A percentile compares a stretch with the other conserved stretches of the same genome.
Conservation (phyloP, 2,329 filamentous ascomycete species). For the Scedosporium dehoogii region DNA sequence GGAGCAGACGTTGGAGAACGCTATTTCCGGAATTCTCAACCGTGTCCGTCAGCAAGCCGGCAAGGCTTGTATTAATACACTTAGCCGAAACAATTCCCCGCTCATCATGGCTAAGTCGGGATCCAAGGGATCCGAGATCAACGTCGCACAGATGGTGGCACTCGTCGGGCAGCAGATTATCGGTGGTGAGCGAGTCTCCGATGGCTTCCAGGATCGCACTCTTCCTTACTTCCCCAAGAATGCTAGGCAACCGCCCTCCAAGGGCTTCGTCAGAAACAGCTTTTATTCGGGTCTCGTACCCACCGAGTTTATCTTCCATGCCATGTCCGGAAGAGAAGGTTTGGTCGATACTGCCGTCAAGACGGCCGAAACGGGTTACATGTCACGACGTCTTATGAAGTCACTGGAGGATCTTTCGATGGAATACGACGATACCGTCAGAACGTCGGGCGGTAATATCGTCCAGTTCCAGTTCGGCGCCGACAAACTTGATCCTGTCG, state of each 20-base stretch:
- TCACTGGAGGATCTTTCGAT: conserved; percentile 90
- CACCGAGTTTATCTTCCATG: conserved; percentile 95
- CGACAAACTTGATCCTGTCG: conserved; percentile 88
- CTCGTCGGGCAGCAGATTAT: conserved; percentile 98
- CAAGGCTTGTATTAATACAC: conserved; percentile 77
- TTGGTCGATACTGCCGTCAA: conserved; percentile 98
- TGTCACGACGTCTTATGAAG: conserved; percentile 98
- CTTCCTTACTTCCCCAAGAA: conserved; percentile 94
- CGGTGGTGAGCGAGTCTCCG: conserved; percentile 78
- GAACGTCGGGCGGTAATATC: conserved; percentile 78
- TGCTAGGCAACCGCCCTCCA: conserved; percentile 81
- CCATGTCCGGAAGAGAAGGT: conserved; percentile 96
- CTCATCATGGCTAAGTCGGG: conserved; percentile 96
- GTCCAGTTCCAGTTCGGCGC: conserved; percentile 98
- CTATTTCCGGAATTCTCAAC: conserved; percentile 82
- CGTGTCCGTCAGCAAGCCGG: conserved; percentile 87
- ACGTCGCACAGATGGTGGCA: conserved; percentile 98
- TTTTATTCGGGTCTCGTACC: conserved; percentile 90
- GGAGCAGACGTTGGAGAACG: conserved; percentile 84
- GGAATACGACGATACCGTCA: conserved; percentile 88
- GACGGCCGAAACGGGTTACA: conserved; percentile 97
- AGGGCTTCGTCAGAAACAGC: conserved; percentile 94
- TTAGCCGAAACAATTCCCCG: conserved; percentile 86
- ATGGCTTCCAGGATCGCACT: conserved; percentile 93
- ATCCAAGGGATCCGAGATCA: conserved; percentile 94